These are phyloP conservation scores for Sonneratia caseolaris DNA, from an alignment of 345 rosid genomes.

Conservation along the genomic window DNA sequence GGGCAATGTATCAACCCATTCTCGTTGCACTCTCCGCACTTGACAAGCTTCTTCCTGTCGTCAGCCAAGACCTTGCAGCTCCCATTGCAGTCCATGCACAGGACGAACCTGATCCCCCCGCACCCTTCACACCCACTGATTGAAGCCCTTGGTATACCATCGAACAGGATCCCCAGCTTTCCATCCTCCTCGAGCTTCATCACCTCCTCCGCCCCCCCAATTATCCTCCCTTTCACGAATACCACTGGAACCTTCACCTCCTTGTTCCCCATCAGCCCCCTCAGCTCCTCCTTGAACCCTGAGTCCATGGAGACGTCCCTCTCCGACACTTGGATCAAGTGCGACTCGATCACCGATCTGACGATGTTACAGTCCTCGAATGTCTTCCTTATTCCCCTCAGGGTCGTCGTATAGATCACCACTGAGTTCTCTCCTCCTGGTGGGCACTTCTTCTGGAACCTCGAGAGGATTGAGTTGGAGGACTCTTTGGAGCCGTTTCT, in stretches of 20 bases:
- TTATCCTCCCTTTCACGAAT: constrained; percentile 72
- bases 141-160: constrained; percentile 39
- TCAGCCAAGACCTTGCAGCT: constrained; percentile 68
- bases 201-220: constrained; percentile 76
- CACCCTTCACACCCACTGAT: constrained; percentile 59
- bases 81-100: constrained; percentile 78
- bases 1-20: constrained; percentile 86
- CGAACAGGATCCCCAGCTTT: constrained; percentile 42
- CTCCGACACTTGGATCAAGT: constrained; percentile 45
- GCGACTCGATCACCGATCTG: constrained; percentile 51
- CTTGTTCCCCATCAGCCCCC: constrained; percentile 46
- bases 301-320: constrained; percentile 93
- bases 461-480: constrained; percentile 26
- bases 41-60: constrained; percentile 29
- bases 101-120: constrained; percentile 68
- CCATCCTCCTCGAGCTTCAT: constrained; percentile 86
- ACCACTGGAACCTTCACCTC: constrained; percentile 63
- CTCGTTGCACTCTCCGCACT: constrained; percentile 83
- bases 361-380: constrained; percentile 79
- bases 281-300: constrained; percentile 77
- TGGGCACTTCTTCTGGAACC: constrained; percentile 57
- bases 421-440: constrained; percentile 67
- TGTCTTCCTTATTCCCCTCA: constrained; percentile 86
- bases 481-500: constrained; percentile 15
- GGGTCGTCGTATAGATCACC: constrained; percentile 70